Evolutionary conservation across 345 rosid species (phyloP).

Genomic region (Dimocarpus longan): DNA sequence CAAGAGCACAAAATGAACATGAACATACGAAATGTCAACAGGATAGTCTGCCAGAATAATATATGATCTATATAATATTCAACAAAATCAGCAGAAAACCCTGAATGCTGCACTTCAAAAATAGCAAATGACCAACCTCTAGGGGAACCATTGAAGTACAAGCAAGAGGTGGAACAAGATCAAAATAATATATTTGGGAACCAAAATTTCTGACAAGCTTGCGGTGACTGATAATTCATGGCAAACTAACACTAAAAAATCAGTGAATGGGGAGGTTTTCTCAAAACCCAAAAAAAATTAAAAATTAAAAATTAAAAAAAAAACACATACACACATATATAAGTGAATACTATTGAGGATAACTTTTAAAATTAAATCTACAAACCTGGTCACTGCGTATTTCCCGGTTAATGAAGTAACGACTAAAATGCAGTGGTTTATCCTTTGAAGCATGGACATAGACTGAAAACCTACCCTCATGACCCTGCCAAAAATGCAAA

Average conservation of each 20-base stretch:
- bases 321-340: background rate
- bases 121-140: background rate
- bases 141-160: background rate
- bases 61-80: background rate
- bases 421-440: conserved; percentile 74
- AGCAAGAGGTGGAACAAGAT: conserved; percentile 4
- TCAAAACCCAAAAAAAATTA: conserved; percentile 1
- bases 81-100: background rate
- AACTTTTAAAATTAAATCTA: conserved; percentile 5
- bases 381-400: conserved; percentile 70
- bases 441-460: conserved; percentile 81
- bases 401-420: conserved; percentile 70
- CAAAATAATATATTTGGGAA: background rate
- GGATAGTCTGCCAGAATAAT: background rate
- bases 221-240: background rate
- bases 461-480: conserved; percentile 74
- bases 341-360: background rate
- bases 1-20: background rate
- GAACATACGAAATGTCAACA: background rate
- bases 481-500: conserved; percentile 53
- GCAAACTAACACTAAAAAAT: background rate
- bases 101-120: background rate
- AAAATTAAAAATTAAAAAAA: too few species aligned
- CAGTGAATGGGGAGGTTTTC: background rate
- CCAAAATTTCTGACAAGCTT: background rate